Base-by-base conservation (phyloP, 2,329 filamentous ascomycete genomes). In the Claviceps digitariae region DNA sequence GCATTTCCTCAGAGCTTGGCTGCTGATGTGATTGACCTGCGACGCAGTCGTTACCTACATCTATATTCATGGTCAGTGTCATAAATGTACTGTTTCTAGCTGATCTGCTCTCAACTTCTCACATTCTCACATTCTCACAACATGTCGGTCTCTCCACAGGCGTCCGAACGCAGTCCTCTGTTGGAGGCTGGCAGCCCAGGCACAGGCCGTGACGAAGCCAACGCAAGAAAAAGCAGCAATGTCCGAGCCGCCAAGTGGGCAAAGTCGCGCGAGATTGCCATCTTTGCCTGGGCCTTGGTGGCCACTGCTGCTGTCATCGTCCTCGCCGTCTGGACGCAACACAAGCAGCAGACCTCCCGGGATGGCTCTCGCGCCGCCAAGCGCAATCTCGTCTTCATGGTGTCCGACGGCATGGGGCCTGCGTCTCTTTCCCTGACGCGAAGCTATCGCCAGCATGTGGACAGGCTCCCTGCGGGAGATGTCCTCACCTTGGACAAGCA, bases 331-430 rank as follows among this genome's bases (percentile, higher is more conserved):
- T 75, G 75, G 70, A 70, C 87, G 17, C 86, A 88, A 64, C 88
- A 95, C 67, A 78, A 82, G 61, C 75, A 81, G 57, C 72, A 77
- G 53, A 76, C 74, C 7, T 58, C 46, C 50, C 63, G 59, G 54
- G 66, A 61, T 27, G 46, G 59, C 58, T 48, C 61, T 73, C 75
- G 53, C 69, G 62, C 63, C 29, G 81, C 82, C 51, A 98, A 97
- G 75, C 81, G 88, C 52, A 98, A 97, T 69, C 76, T 98, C 52
- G 85, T 98, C 62, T 97, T 98, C 74, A 98, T 98, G 93, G 91
- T 98, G 40, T 95, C 89, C 0, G 93, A 98, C 67, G 93, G 93
- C 63, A 98, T 98, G 93, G 93, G 93, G 0, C 93, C 93, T 8
- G 88, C 93, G 9, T 91, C 88, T 61, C 76, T 98, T 52, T 86